Evolutionary conservation across 148 eudicot species (phyloP).

Genomic region (Heliamphora exappendiculata): DNA sequence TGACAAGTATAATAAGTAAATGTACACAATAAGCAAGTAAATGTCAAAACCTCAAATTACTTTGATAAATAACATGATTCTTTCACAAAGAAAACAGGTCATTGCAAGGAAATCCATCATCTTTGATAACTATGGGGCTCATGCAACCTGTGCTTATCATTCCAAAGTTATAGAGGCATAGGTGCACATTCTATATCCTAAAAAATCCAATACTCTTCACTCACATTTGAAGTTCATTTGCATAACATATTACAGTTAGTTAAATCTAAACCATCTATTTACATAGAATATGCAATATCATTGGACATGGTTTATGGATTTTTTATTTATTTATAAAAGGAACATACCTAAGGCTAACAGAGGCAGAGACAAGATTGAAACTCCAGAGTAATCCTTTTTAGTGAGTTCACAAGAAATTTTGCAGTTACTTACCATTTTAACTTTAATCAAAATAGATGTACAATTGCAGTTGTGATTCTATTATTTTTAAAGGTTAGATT

Average conservation of each 20-base stretch:
- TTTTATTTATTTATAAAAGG: background rate
- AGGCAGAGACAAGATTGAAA: conserved; percentile 98
- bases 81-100: no score
- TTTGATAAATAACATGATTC: no score
- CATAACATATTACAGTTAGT: background rate
- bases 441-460: background rate
- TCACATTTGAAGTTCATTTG: background rate
- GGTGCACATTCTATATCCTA: background rate
- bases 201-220: background rate
- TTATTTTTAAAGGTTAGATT: background rate
- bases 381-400: conserved; percentile 51
- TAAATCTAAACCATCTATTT: background rate
- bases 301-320: background rate
- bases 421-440: background rate
- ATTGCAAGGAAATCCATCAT: no score
- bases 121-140: background rate
- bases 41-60: no score
- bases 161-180: background rate
- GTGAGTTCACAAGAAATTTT: background rate
- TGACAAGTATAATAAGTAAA: no score
- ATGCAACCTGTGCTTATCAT: background rate
- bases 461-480: background rate
- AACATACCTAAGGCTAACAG: conserved; percentile 62
- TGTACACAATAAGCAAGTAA: no score
- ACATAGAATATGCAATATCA: background rate